Evolutionary conservation across 306 rosid genomes (phyloP).

Genomic region (Erythrophleum fordii): DNA sequence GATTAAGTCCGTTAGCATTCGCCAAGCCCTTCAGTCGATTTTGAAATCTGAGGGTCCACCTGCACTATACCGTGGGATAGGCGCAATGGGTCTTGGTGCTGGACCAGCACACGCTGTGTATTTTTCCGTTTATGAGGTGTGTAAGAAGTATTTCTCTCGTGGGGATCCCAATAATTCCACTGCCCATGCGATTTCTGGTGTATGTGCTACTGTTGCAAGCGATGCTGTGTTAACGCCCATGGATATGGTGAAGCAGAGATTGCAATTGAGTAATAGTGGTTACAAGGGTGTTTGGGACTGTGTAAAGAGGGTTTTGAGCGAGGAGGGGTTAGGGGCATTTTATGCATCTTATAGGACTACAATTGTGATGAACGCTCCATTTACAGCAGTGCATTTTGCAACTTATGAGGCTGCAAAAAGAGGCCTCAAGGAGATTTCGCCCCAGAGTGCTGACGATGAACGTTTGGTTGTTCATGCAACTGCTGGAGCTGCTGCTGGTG

Average conservation of each 20-base stretch:
- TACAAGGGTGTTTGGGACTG: slow-evolving; percentile 82
- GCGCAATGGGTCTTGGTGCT: slow-evolving; percentile 91
- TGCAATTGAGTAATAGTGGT: slow-evolving; percentile 73
- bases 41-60: slow-evolving; percentile 67
- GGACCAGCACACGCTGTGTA: slow-evolving; percentile 95
- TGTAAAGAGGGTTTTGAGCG: slow-evolving; percentile 65
- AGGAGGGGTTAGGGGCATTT: slow-evolving; percentile 75
- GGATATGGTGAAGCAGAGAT: slow-evolving; percentile 95
- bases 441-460: slow-evolving; percentile 51
- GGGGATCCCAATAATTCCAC: slow-evolving; percentile 56
- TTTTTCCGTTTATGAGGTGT: slow-evolving; percentile 69
- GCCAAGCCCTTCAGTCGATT: slow-evolving; percentile 70
- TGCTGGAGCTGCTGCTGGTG: slow-evolving; percentile 79
- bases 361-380: slow-evolving; percentile 69
- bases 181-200: slow-evolving; percentile 77
- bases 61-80: slow-evolving; percentile 84
- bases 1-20: slow-evolving; percentile 65
- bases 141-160: slow-evolving; percentile 62
- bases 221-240: slow-evolving; percentile 87
- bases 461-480: slow-evolving; percentile 67
- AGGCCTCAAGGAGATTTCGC: slow-evolving; percentile 51
- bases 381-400: slow-evolving; percentile 64
- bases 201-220: slow-evolving; percentile 74
- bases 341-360: slow-evolving; percentile 87
- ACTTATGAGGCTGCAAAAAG: slow-evolving; percentile 63